Percentiles rank a stretch among this genome's conserved stretches.
phyloP scores from a whole-genome alignment of 768 basidiomycete species.

The Leccinum ochraceum region DNA sequence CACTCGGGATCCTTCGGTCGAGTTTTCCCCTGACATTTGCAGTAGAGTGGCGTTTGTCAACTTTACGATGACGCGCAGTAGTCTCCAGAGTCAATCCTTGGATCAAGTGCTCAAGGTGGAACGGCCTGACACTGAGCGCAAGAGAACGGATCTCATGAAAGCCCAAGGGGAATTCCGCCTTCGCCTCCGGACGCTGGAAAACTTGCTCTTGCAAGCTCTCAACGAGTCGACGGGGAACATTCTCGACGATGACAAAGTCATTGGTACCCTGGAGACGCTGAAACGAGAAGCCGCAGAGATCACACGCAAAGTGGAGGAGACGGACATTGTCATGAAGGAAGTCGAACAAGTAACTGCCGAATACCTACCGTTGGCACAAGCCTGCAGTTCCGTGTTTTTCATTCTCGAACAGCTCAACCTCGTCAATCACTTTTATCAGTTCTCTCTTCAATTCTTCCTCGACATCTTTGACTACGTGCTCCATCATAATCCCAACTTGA shows the following conservation, averaged over 20 bases:
- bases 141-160: constrained; percentile 95
- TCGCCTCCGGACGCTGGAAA: constrained; percentile 89
- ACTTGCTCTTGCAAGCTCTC: constrained; percentile 87
- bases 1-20: constrained; percentile 94
- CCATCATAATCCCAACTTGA: constrained; percentile 88
- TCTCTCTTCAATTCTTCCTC: constrained; percentile 96
- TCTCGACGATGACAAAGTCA: constrained; percentile 98
- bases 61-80: constrained; percentile 98
- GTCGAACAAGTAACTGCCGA: constrained; percentile 95
- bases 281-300: constrained; percentile 97
- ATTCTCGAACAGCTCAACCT: constrained; percentile 92
- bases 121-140: constrained; percentile 93
- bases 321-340: constrained; percentile 93
- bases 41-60: constrained; percentile 95
- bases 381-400: constrained; percentile 97
- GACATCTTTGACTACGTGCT: constrained; percentile 97
- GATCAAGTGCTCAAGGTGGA: constrained; percentile 97
- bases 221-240: constrained; percentile 98
- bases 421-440: constrained; percentile 98
- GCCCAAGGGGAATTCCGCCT: constrained; percentile 97
- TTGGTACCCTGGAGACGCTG: constrained; percentile 91
- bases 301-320: constrained; percentile 94
- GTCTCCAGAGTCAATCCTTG: constrained; percentile 96
- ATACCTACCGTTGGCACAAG: constrained; percentile 92
- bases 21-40: constrained; percentile 98